Evolutionary conservation across 176 grass and related monocot species (phyloP).

Genomic region (Metroxylon sagu): DNA sequence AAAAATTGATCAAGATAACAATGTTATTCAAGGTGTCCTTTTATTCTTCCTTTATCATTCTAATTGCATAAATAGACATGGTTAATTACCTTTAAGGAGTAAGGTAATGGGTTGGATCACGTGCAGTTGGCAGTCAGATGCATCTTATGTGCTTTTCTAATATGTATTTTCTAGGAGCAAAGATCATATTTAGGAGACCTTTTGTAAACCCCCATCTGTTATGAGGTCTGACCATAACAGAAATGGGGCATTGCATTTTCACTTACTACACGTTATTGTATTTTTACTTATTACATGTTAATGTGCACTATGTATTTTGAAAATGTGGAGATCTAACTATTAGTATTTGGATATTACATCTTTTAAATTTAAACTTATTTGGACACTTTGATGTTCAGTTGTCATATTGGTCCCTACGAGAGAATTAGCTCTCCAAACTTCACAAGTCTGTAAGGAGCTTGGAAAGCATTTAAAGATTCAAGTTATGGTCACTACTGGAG

Average conservation of each 20-base stretch:
- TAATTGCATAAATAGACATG: neutral
- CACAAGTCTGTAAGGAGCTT: conserved; percentile 93
- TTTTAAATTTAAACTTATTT: neutral
- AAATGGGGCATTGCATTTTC: too few relatives aligned
- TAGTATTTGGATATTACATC: too few relatives aligned
- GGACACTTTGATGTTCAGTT: conserved; percentile 37
- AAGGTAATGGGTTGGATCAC: neutral
- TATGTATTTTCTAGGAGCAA: conserved; percentile 1
- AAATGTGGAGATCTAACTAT: too few relatives aligned
- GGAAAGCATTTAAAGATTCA: conserved; percentile 80
- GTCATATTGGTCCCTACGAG: conserved; percentile 92
- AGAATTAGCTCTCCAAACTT: conserved; percentile 86
- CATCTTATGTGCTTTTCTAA: too few relatives aligned
- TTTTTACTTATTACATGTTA: too few relatives aligned
- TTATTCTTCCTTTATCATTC: neutral
- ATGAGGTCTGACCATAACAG: too few relatives aligned
- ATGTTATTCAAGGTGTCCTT: conserved; percentile 74
- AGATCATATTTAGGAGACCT: neutral
- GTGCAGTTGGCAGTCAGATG: too few relatives aligned
- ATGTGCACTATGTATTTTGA: too few relatives aligned
- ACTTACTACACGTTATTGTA: too few relatives aligned
- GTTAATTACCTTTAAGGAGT: neutral
- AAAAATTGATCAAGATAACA: conserved; percentile 89
- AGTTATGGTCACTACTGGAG: conserved; percentile 95
- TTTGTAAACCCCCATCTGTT: too few relatives aligned